Percentiles rank a stretch among this genome's conserved stretches.
Evolutionary conservation across 257 asterid genomes (phyloP).

Genomic region (Eustoma russellianum): DNA sequence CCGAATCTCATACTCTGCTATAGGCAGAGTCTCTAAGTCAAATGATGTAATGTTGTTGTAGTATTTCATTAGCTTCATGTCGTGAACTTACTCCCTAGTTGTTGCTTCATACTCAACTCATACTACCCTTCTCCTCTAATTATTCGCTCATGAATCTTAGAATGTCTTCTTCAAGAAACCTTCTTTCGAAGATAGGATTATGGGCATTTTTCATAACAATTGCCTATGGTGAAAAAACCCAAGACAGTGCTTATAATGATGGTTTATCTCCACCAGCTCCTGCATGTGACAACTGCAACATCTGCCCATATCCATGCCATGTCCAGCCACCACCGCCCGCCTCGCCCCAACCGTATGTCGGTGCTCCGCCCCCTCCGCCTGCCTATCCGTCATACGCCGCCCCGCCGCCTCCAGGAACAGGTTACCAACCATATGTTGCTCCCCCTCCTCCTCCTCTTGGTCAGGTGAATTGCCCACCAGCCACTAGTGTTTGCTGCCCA

Average conservation of each 20-base stretch:
- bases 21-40: too few relatives aligned
- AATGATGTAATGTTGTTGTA: too few relatives aligned
- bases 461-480: constrained; percentile 26
- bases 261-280: constrained; percentile 15
- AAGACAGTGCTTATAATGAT: constrained; percentile 9
- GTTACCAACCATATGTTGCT: constrained; percentile 4
- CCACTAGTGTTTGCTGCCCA: constrained; percentile 20
- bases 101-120: background rate
- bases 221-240: constrained; percentile 1
- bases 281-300: constrained; percentile 18
- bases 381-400: constrained; percentile 6
- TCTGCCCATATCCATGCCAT: constrained; percentile 21
- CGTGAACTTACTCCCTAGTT: too few relatives aligned
- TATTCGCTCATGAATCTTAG: too few relatives aligned
- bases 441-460: constrained; percentile 16
- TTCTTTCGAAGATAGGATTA: background rate
- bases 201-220: too few relatives aligned
- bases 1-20: too few relatives aligned
- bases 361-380: too few relatives aligned
- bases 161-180: constrained; percentile 14
- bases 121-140: background rate
- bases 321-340: constrained; percentile 5
- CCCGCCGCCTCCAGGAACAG: constrained; percentile 9
- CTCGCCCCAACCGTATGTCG: too few relatives aligned
- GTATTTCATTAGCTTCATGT: too few relatives aligned